Evolutionary conservation across 2,329 filamentous ascomycete genomes (phyloP).

Genomic region (Scedosporium dehoogii): DNA sequence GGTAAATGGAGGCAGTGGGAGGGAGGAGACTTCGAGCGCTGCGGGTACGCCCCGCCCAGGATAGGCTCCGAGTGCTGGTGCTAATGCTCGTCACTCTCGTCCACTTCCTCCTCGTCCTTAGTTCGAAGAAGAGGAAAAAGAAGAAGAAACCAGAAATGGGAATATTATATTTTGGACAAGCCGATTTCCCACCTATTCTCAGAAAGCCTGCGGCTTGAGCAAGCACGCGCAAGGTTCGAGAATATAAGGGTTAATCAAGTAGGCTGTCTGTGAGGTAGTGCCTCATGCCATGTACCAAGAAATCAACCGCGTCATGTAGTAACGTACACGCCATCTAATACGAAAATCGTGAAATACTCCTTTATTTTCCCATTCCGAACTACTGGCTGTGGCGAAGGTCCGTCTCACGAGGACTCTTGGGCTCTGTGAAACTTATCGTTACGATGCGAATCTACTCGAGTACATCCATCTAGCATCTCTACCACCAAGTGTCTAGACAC

Average conservation of each 20-base stretch:
- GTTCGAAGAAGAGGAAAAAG: not conserved
- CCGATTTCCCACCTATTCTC: not conserved
- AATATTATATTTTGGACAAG: not conserved
- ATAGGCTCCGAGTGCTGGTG: not conserved
- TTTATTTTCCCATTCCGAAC: too few species aligned
- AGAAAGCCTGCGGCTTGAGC: too few species aligned
- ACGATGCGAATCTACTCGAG: too few species aligned
- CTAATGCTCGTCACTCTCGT: not conserved
- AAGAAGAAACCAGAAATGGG: not conserved
- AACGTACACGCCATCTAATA: too few species aligned
- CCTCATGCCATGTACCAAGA: not conserved
- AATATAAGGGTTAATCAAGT: too few species aligned
- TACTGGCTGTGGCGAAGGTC: too few species aligned
- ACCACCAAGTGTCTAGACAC: too few species aligned
- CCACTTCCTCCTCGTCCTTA: not conserved
- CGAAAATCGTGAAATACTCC: too few species aligned
- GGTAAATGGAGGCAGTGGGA: slow-evolving; percentile 34
- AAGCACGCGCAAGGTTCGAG: too few species aligned
- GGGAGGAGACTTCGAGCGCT: slow-evolving; percentile 49
- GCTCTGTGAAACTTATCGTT: too few species aligned
- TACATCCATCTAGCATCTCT: too few species aligned
- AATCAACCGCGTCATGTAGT: not conserved
- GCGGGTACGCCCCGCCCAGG: slow-evolving; percentile 46
- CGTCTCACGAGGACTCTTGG: too few species aligned
- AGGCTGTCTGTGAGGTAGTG: not conserved